Conservation (phyloP, 2,329 filamentous ascomycete species). For the Fusarium multiceps region DNA sequence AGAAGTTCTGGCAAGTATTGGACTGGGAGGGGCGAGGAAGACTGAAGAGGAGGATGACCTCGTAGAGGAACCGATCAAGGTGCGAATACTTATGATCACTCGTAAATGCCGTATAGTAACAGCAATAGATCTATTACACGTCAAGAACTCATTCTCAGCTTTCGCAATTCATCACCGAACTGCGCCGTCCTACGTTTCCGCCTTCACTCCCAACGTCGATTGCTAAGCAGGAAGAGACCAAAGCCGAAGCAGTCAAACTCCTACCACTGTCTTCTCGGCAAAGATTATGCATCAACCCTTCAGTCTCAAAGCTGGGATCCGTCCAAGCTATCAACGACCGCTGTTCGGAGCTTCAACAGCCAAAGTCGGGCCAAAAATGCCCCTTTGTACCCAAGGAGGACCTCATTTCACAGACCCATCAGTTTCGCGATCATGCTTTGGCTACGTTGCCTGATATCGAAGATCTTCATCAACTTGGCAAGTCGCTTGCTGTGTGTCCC, state of each 20-base stretch:
- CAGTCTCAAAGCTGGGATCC: constrained; percentile 76
- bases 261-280: constrained; percentile 87
- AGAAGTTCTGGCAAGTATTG: constrained; percentile 76
- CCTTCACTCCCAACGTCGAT: constrained; percentile 69
- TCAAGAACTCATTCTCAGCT: constrained; percentile 94
- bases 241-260: constrained; percentile 72
- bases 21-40: constrained; percentile 54
- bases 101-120: constrained; percentile 47
- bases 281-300: constrained; percentile 88
- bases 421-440: constrained; percentile 86
- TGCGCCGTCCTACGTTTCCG: constrained; percentile 81
- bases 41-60: constrained; percentile 57
- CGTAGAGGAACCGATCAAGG: constrained; percentile 75
- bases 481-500: constrained; percentile 83
- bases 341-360: constrained; percentile 89
- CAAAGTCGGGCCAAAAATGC: constrained; percentile 70
- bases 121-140: constrained; percentile 80
- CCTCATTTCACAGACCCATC: constrained; percentile 74
- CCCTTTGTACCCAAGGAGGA: constrained; percentile 82
- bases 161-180: constrained; percentile 85
- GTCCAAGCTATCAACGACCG: constrained; percentile 91
- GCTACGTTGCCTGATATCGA: constrained; percentile 94
- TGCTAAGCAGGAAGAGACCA: constrained; percentile 41
- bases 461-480: constrained; percentile 83
- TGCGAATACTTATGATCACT: constrained; percentile 46